A percentile compares a stretch with the other conserved stretches of the same genome.
Evolutionary conservation across 345 rosid genomes (phyloP).

Genomic region (Aquilaria sinensis): DNA sequence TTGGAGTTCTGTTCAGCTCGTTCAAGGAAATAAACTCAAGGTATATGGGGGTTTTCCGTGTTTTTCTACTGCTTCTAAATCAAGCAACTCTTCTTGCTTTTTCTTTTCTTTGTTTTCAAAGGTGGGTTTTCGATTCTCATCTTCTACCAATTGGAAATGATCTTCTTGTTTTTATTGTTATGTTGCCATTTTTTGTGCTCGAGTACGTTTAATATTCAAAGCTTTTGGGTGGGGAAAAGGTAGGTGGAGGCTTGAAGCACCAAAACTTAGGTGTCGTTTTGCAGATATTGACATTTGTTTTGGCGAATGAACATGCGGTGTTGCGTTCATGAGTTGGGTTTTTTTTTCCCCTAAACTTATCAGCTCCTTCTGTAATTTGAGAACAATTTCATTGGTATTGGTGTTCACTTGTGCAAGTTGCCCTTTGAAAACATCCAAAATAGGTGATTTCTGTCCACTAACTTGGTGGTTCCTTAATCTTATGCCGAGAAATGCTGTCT

Average conservation of each 20-base stretch:
- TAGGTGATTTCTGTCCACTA: constrained; percentile 45
- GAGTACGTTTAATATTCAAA: constrained; percentile 13
- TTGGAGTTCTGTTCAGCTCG: too few species aligned
- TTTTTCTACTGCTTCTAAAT: constrained; percentile 4
- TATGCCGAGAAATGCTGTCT: constrained; percentile 31
- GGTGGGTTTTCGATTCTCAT: constrained; percentile 3
- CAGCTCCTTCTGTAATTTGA: constrained; percentile 8
- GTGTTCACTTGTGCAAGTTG: constrained; percentile 23
- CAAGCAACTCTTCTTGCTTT: background rate
- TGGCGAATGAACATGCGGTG: constrained; percentile 13
- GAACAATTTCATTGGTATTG: constrained; percentile 34
- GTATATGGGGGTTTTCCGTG: background rate
- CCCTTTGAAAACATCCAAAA: constrained; percentile 27
- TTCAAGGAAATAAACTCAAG: too few species aligned
- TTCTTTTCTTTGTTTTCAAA: constrained; percentile 8
- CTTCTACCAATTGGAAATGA: background rate
- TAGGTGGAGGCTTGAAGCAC: constrained; percentile 9
- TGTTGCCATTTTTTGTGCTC: constrained; percentile 19
- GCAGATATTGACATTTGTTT: constrained; percentile 3
- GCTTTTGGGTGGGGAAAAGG: constrained; percentile 14
- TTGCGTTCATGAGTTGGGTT: constrained; percentile 20
- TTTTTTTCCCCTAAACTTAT: constrained; percentile 17
- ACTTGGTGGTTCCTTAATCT: constrained; percentile 36
- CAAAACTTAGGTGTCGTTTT: constrained; percentile 9
- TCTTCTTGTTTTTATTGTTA: constrained; percentile 7